These are phyloP conservation scores for Exophiala dermatitidis DNA, from an alignment of 2,329 filamentous ascomycete species.

Conservation along the genomic window DNA sequence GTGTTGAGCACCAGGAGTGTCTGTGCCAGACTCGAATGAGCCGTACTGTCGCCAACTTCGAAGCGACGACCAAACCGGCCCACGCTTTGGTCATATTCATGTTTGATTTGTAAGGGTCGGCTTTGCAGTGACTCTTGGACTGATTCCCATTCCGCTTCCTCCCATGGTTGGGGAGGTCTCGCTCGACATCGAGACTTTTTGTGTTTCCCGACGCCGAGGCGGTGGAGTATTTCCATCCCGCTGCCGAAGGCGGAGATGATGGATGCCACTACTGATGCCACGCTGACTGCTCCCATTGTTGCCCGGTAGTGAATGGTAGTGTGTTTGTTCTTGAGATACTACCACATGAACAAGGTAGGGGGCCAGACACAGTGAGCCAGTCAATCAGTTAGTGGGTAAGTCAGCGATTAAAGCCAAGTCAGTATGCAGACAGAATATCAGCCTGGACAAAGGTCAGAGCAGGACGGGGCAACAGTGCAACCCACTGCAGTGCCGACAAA, in stretches of 20 bases:
- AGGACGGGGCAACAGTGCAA: no score
- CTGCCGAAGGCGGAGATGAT: constrained; percentile 26
- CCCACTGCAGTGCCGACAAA: no score
- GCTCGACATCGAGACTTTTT: constrained; percentile 12
- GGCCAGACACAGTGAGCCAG: constrained; percentile 4
- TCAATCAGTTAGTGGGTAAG: no score
- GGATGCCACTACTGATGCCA: constrained; percentile 24
- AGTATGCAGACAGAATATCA: no score
- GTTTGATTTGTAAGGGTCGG: constrained; percentile 22
- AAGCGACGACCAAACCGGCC: constrained; percentile 23
- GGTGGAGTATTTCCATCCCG: constrained; percentile 23
- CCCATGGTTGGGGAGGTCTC: constrained; percentile 16
- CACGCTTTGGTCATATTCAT: constrained; percentile 22
- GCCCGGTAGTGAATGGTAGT: background rate
- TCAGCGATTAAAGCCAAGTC: no score
- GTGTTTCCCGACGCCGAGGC: constrained; percentile 20
- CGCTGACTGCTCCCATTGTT: constrained; percentile 22
- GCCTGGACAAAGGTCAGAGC: no score
- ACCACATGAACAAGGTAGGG: background rate
- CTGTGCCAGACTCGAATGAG: constrained; percentile 26
- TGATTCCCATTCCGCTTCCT: constrained; percentile 25
- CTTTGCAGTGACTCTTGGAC: constrained; percentile 20
- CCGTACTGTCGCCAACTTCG: constrained; percentile 23
- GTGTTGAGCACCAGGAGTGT: constrained; percentile 27
- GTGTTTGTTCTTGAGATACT: background rate